phyloP scores from a whole-genome alignment of 106 monocot genomes.

The Phalaenopsis equestris region DNA sequence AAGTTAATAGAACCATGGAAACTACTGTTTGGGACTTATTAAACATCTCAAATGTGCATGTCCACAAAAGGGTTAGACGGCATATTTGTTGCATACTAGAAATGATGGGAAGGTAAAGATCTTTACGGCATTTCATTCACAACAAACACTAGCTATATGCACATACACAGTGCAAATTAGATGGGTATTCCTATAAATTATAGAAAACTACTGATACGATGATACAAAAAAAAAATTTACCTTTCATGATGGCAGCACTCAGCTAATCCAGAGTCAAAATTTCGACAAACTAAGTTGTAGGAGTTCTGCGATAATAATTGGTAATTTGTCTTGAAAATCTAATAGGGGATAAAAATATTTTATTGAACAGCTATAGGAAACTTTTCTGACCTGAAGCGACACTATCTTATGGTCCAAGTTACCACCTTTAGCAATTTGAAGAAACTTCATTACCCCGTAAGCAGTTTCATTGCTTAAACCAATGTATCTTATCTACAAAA shows the following conservation, averaged over 20 bases:
- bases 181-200: neutral
- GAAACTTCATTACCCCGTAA: slow-evolving; percentile 94
- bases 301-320: slow-evolving; percentile 45
- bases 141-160: too few species aligned
- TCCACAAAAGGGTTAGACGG: too few species aligned
- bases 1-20: too few species aligned
- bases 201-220: neutral
- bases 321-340: neutral
- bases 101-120: too few species aligned
- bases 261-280: slow-evolving; percentile 82
- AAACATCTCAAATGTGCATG: too few species aligned
- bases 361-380: neutral
- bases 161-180: neutral
- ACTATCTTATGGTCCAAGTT: slow-evolving; percentile 40
- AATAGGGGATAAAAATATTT: neutral
- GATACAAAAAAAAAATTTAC: slow-evolving; percentile 19
- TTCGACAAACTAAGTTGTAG: slow-evolving; percentile 82
- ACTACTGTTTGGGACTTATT: too few species aligned
- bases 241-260: slow-evolving; percentile 98
- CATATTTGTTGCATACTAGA: too few species aligned
- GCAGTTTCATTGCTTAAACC: slow-evolving; percentile 94
- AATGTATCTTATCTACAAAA: slow-evolving; percentile 80
- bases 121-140: too few species aligned
- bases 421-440: slow-evolving; percentile 44
- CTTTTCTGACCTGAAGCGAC: slow-evolving; percentile 49